phyloP scores from a whole-genome alignment of 257 asterid genomes.

The Euphrasia confusa region DNA sequence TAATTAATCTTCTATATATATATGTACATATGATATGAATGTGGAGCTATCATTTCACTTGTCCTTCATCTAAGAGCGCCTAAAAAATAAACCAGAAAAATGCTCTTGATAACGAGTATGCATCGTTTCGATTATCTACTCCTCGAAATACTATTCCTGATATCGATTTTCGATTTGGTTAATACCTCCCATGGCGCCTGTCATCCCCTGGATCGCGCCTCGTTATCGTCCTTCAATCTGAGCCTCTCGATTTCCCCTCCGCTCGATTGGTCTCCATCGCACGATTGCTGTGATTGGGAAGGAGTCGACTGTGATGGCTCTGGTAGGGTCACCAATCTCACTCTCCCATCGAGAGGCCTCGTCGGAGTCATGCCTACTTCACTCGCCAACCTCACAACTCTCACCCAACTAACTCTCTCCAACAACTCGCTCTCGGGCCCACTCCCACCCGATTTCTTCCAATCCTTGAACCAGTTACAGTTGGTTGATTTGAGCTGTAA shows the following conservation, averaged over 20 bases:
- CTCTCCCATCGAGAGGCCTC: conserved; percentile 65
- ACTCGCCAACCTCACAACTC: conserved; percentile 46
- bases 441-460: conserved; percentile 54
- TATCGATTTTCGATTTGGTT: conserved; percentile 25
- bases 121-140: conserved; percentile 25
- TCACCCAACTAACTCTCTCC: conserved; percentile 54
- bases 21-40: no score
- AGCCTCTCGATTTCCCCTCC: conserved; percentile 41
- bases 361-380: conserved; percentile 45
- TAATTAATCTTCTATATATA: no score
- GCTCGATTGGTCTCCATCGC: conserved; percentile 30
- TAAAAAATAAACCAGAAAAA: conserved; percentile 11
- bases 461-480: conserved; percentile 33
- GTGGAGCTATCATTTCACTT: no score
- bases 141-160: conserved; percentile 17
- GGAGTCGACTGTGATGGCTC: conserved; percentile 60
- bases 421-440: conserved; percentile 53
- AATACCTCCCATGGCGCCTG: conserved; percentile 48
- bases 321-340: conserved; percentile 23
- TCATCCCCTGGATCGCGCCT: conserved; percentile 38
- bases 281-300: conserved; percentile 74
- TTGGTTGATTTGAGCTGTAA: conserved; percentile 68
- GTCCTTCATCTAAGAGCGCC: neutral
- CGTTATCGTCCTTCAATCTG: conserved; percentile 44
- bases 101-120: conserved; percentile 35